phyloP scores from a whole-genome alignment of 805 yeast species.

The Kodamaea lidongshanica region DNA sequence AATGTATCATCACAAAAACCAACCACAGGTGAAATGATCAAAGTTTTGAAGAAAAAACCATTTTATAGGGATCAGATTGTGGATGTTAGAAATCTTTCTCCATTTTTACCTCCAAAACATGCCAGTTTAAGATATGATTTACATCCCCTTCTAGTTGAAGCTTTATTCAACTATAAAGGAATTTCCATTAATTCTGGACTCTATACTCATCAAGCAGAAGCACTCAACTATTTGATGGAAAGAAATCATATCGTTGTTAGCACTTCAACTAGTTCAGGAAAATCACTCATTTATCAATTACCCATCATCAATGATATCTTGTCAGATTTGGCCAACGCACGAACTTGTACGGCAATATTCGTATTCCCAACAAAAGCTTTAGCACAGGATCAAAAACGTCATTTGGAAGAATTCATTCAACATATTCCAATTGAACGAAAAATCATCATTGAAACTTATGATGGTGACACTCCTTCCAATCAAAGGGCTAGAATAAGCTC shows the following conservation, averaged over 20 bases:
- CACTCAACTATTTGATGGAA: constrained; percentile 48
- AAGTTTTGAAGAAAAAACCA: constrained; percentile 39
- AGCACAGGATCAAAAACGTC: constrained; percentile 92
- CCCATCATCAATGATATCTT: constrained; percentile 58
- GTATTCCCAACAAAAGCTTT: constrained; percentile 96
- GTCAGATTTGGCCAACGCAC: constrained; percentile 29
- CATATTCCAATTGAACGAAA: constrained; percentile 39
- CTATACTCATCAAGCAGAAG: constrained; percentile 79
- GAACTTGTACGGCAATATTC: constrained; percentile 64
- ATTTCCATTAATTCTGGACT: constrained; percentile 41
- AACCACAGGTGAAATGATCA: constrained; percentile 44
- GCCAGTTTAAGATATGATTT: constrained; percentile 20
- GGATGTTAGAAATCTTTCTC: constrained; percentile 40
- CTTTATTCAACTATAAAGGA: constrained; percentile 43
- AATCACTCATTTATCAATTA: constrained; percentile 84
- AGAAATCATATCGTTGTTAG: constrained; percentile 70
- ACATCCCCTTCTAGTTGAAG: constrained; percentile 42
- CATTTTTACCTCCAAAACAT: constrained; percentile 38
- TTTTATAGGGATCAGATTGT: constrained; percentile 62
- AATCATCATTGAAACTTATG: constrained; percentile 70
- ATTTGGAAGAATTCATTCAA: constrained; percentile 54
- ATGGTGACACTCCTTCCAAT: constrained; percentile 79
- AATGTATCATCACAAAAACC: constrained; percentile 19
- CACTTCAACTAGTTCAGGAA: constrained; percentile 96
- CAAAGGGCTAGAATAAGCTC: constrained; percentile 50